A percentile compares a stretch with the other conserved stretches of the same genome.
phyloP scores from a whole-genome alignment of 2,329 filamentous ascomycete species.

The Aspergillus sp. region DNA sequence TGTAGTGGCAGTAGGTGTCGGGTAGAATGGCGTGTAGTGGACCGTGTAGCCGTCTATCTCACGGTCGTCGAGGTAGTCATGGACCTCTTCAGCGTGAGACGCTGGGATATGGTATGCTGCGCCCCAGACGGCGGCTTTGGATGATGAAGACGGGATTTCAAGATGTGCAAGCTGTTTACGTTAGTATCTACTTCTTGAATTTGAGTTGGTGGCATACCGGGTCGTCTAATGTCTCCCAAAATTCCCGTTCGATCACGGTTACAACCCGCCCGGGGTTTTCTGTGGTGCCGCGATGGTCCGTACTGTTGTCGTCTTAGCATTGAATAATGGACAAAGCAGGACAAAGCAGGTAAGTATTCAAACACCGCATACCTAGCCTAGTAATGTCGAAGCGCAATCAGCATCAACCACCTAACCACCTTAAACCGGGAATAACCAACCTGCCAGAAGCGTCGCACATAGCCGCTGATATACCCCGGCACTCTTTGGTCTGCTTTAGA shows the following conservation, averaged over 20 bases:
- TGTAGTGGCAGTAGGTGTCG: slow-evolving; percentile 32
- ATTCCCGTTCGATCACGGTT: slow-evolving; percentile 76
- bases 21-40: slow-evolving; percentile 79
- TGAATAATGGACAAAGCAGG: background rate
- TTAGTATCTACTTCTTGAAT: background rate
- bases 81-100: slow-evolving; percentile 68
- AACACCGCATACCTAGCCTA: slow-evolving; percentile 26
- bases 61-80: slow-evolving; percentile 85
- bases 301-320: slow-evolving; percentile 45
- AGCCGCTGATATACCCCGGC: slow-evolving; percentile 85
- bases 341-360: background rate
- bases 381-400: background rate
- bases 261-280: slow-evolving; percentile 83
- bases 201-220: slow-evolving; percentile 42
- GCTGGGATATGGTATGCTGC: slow-evolving; percentile 79
- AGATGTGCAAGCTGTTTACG: slow-evolving; percentile 25
- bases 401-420: background rate
- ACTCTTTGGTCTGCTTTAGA: slow-evolving; percentile 63
- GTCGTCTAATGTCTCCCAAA: slow-evolving; percentile 69
- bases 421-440: slow-evolving; percentile 46
- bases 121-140: slow-evolving; percentile 66
- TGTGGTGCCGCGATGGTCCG: slow-evolving; percentile 91
- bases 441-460: slow-evolving; percentile 97
- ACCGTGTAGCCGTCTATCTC: slow-evolving; percentile 98
- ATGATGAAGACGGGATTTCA: slow-evolving; percentile 16